Evolutionary conservation across 2,329 filamentous ascomycete species (phyloP), one percentile per base, ranked within the genome.

Genomic region (Phyllosticta citribraziliensis): DNA sequence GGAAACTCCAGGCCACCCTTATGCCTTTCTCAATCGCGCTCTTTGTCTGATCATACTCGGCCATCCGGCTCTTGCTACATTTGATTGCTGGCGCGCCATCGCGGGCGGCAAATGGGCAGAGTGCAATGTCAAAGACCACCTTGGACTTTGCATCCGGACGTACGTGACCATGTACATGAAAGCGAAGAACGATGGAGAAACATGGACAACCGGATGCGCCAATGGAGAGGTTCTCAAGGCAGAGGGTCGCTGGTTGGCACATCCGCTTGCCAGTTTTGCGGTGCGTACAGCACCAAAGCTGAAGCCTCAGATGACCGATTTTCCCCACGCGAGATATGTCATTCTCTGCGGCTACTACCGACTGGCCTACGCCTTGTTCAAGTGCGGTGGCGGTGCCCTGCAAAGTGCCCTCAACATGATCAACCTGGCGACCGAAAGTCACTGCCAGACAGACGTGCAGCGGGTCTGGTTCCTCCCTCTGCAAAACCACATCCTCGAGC

Each of bases 301-400:
- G 2, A 47, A 47, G n/a, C 17, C 2, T 8, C 40, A 3, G 17
- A n/a, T 8, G 17, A 14, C 12, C 8, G 40, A 47, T 8, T 47
- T n/a, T 6, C 40, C 40, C 12, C 40, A 47, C 14, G 40, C 40
- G 8, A 47, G 40, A 47, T 64, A 67, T 30, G 24, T 62, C 17
- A 60, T 57, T 11, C 5, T 63, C 30, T 65, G 66, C 51, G 66
- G 64, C 3, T 55, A 62, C 24, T 70, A 66, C 56, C 65, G 68
- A 6, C 40, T 70, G 2, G 65, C 63, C 2, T 56, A 63, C 19
- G 63, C 65, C 19, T 63, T 70, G 8, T 66, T 61, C 52, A 66
- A 65, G 47, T 68, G 67, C 53, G 68, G 68, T n/a, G 65, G 61
- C 27, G 68, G 67, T 14, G 66, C 66, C 4, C 30, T 61, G 10